Evolutionary conservation across 805 yeast genomes (phyloP), one percentile per base, ranked within the genome.

Genomic region (Wickerhamiella australiensis): DNA sequence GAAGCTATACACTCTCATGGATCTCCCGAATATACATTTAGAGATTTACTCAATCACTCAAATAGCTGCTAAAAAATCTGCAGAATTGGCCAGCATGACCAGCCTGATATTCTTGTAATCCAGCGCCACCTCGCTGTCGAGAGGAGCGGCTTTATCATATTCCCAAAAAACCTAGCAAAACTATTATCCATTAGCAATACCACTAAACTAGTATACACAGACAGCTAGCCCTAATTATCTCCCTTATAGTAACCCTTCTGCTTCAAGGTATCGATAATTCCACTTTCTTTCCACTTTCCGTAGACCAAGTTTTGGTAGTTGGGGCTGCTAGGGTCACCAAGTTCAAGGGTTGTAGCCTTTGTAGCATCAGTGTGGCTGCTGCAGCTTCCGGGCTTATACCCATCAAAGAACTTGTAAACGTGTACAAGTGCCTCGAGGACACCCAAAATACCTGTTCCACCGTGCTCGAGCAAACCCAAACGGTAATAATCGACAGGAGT

Each of bases 401-500:
- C 47, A 15, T 9, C n/a, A 36, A 25, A 29, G 3, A 44, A n/a
- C 41, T 21, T 2, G 3, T n/a, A 20, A 2, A 44, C 15, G 40
- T 40, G 33, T 15, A 21, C 21, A 25, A 31, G 40, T 3, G 22
- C 40, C 13, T 44, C 47, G 4, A 33, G 11, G 21, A 33, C 33
- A 3, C 22, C 12, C 13, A 44, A 20, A 3, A 44, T 31, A 20
- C 23, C 47, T 1, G 47, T 23, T 6, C 15, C 3, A 9, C 20
- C n/a, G 29, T 44, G 47, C 40, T 44, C 47, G 3, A 33, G 40
- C 3, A 6, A 29, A 3, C 18, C 47, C 2, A 33, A 22, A 13
- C 47, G 41, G 47, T 40, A 36, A 52, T 56, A 61, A 20, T 44
- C 47, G 26, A 62, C 59, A 9, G 43, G 18, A 3, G 53, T 46